Evolutionary conservation across 2,329 filamentous ascomycete genomes (phyloP), one percentile per base, ranked within the genome.

Genomic region (Trichoderma arundinaceum): DNA sequence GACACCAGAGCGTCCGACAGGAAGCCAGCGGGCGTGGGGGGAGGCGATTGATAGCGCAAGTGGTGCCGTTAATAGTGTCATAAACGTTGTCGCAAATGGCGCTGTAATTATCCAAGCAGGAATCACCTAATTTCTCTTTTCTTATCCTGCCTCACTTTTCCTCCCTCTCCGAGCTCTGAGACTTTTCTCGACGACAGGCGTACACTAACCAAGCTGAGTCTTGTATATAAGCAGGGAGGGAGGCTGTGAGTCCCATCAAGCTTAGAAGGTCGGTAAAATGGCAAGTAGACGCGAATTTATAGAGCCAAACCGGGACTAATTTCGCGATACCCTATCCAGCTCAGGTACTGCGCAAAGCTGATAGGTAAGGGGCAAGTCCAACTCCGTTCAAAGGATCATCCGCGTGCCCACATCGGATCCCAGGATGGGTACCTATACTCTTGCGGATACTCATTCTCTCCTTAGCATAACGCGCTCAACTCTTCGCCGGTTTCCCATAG

Each of bases 171-270:
- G 3, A 48, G 22, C n/a, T 22, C 15, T 41, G 3, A 48, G 22
- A 9, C 19, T 43, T 62, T 33, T 62, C 56, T 59, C 48, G 59
- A 53, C 59, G 15, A 35, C 22, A 13, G 59, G 59, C 59, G 59
- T 62, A 62, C 38, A 51, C 44, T 13, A 8, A 33, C 10, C 12
- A 15, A 13, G 19, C 19, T 44, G 35, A 15, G 13, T 28, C 28
- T 41, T 35, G 12, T 6, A 28, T n/a, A 49, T 48, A 38, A 32
- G 32, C 35, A 51, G 44, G 19, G 46, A 51, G 44, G 41, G 9
- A n/a, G 35, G 44, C 35, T 41, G 22, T 19, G n/a, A 41, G 15
- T 38, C 10, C 28, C 38, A 43, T 61, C 33, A 19, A 61, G 48
- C 38, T 7, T 22, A 7, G n/a, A 22, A 22, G 7, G 10, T 48